These are phyloP conservation scores for Exserohilum rostratum DNA, from an alignment of 2,329 filamentous ascomycete genomes.

Conservation along the genomic window DNA sequence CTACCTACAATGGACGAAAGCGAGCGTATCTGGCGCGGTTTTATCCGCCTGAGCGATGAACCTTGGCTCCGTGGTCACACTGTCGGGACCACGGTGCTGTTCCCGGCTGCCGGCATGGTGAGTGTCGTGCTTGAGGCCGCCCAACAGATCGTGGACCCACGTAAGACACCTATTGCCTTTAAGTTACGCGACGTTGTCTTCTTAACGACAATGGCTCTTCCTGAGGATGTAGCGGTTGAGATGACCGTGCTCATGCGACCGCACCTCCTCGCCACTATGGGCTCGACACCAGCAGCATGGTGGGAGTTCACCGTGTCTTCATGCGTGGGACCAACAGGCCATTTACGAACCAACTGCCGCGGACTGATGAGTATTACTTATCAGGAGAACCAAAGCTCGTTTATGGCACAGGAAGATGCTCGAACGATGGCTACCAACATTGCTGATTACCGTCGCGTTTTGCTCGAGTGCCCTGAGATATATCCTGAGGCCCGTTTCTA, in stretches of 20 bases:
- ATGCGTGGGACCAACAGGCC: background rate
- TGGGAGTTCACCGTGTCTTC: background rate
- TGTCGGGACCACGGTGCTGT: background rate
- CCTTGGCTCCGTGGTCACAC: background rate
- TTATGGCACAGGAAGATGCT: background rate
- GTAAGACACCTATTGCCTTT: background rate
- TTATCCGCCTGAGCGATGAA: background rate
- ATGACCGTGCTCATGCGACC: background rate
- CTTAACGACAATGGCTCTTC: background rate
- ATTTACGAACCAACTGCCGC: background rate
- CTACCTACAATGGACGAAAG: background rate
- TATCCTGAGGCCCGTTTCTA: too few species aligned
- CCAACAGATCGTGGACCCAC: background rate
- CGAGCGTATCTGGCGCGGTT: background rate
- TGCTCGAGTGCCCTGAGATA: too few species aligned
- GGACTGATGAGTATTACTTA: background rate
- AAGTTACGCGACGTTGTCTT: background rate
- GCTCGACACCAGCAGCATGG: background rate
- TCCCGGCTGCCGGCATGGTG: background rate
- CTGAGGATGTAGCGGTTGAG: background rate
- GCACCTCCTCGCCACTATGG: background rate
- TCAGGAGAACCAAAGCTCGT: background rate
- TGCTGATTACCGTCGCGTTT: constrained; percentile 43
- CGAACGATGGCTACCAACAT: too few species aligned
- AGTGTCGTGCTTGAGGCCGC: background rate